A percentile compares a stretch with the other conserved stretches of the same genome.
Conservation (phyloP, 2,329 filamentous ascomycete genomes). For the Phyllosticta capitalensis region DNA sequence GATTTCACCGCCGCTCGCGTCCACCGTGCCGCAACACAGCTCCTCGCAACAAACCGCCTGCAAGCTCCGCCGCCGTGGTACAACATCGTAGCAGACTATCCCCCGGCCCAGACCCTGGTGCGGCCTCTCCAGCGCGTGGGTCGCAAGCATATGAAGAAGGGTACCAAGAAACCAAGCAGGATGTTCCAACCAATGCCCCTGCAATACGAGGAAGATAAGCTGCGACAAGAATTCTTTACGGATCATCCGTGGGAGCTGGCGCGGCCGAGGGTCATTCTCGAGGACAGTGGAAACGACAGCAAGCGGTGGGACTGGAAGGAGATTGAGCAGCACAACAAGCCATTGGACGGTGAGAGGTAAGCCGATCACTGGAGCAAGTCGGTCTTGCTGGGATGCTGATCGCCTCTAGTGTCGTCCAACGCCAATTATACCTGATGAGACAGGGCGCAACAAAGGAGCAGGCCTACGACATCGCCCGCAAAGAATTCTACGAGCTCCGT, state of each 20-base stretch:
- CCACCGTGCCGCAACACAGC: constrained; percentile 41
- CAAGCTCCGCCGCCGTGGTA: constrained; percentile 48
- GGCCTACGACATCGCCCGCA: constrained; percentile 80
- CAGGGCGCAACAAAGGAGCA: constrained; percentile 42
- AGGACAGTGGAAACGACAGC: constrained; percentile 74
- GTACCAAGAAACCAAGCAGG: constrained; percentile 54
- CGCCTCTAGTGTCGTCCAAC: constrained; percentile 70
- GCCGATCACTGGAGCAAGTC: not conserved
- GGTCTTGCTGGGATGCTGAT: not conserved
- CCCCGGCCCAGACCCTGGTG: constrained; percentile 50
- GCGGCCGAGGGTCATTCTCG: constrained; percentile 72
- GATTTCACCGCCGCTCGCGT: constrained; percentile 43
- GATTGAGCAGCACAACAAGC: constrained; percentile 63
- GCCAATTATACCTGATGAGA: constrained; percentile 76
- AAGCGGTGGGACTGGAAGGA: constrained; percentile 71
- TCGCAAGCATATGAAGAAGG: constrained; percentile 29
- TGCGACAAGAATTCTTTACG: constrained; percentile 74
- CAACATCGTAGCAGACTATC: constrained; percentile 45
- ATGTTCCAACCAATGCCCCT: constrained; percentile 74
- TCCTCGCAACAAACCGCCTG: constrained; percentile 30
- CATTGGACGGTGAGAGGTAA: constrained; percentile 76
- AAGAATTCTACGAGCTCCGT: constrained; percentile 81
- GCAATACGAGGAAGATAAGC: constrained; percentile 69
- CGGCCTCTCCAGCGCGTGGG: constrained; percentile 36
- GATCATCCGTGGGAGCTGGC: constrained; percentile 98